These are phyloP conservation scores for Diphasiastrum complanatum DNA, from an alignment of 83 land plant species.

Conservation along the genomic window DNA sequence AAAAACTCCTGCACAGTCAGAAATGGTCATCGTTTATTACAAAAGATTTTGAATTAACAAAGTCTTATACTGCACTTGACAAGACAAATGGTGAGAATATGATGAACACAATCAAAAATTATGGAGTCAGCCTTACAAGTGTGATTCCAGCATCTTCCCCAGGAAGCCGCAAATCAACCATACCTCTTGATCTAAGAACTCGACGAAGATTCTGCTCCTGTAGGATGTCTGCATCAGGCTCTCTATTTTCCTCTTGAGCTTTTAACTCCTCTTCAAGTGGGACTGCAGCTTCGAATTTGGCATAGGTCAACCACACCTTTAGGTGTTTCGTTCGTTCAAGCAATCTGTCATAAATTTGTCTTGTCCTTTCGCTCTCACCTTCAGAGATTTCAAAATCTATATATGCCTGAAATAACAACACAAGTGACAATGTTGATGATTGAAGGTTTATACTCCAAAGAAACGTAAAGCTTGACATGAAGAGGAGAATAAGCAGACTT, in stretches of 20 bases:
- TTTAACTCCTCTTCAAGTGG: constrained; percentile 38
- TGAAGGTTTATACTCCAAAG: too few relatives aligned
- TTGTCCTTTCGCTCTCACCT: constrained; percentile 65
- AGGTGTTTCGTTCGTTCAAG: constrained; percentile 79
- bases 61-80: too few relatives aligned
- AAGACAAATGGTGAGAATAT: too few relatives aligned
- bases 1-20: constrained; percentile 56
- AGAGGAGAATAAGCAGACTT: too few relatives aligned
- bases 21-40: too few relatives aligned
- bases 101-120: too few relatives aligned
- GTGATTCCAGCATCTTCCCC: constrained; percentile 12
- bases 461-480: too few relatives aligned
- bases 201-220: constrained; percentile 25
- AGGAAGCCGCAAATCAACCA: constrained; percentile 20
- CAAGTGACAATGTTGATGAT: not conserved
- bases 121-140: too few relatives aligned
- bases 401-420: constrained; percentile 56
- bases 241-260: constrained; percentile 32
- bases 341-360: constrained; percentile 75
- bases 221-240: constrained; percentile 24
- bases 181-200: constrained; percentile 54
- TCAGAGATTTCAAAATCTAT: constrained; percentile 91
- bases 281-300: constrained; percentile 66
- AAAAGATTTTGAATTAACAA: too few relatives aligned
- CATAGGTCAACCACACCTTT: constrained; percentile 89